These are phyloP conservation scores for Xylariomycetidae sp. DNA, from an alignment of 2,329 filamentous ascomycete species.

Conservation along the genomic window DNA sequence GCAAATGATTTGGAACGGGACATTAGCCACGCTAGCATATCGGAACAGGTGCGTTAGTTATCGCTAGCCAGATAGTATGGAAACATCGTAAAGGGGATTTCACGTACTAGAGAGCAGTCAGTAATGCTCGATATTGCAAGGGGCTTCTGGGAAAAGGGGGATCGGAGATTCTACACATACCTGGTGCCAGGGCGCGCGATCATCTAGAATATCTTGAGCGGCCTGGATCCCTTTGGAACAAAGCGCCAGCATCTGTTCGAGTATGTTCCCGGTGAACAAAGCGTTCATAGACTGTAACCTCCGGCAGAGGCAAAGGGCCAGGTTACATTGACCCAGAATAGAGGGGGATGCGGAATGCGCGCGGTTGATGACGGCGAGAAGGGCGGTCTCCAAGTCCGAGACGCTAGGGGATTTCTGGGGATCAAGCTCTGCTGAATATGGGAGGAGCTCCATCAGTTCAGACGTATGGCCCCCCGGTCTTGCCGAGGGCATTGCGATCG, in stretches of 20 bases:
- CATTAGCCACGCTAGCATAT: slow-evolving; percentile 52
- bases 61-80: no score
- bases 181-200: slow-evolving; percentile 53
- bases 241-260: slow-evolving; percentile 43
- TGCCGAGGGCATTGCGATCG: slow-evolving; percentile 33
- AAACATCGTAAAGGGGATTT: no score
- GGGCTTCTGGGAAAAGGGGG: no score
- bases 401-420: slow-evolving; percentile 40
- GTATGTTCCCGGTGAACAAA: slow-evolving; percentile 35
- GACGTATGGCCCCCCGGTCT: slow-evolving; percentile 36
- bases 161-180: no score
- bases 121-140: no score
- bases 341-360: slow-evolving; percentile 36
- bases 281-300: slow-evolving; percentile 47
- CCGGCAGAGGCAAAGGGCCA: slow-evolving; percentile 51
- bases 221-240: slow-evolving; percentile 40
- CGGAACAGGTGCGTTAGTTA: no score
- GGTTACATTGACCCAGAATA: slow-evolving; percentile 47
- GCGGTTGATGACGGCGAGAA: slow-evolving; percentile 36
- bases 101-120: no score
- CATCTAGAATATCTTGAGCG: slow-evolving; percentile 39
- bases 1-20: slow-evolving; percentile 56
- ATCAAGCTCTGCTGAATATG: slow-evolving; percentile 49
- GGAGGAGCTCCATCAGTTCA: slow-evolving; percentile 48
- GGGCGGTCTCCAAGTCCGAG: slow-evolving; percentile 37